Percentiles rank a stretch among this genome's conserved stretches.
Evolutionary conservation across 163 green algal genomes (phyloP).

Genomic region (Scenedesmus sp.): DNA sequence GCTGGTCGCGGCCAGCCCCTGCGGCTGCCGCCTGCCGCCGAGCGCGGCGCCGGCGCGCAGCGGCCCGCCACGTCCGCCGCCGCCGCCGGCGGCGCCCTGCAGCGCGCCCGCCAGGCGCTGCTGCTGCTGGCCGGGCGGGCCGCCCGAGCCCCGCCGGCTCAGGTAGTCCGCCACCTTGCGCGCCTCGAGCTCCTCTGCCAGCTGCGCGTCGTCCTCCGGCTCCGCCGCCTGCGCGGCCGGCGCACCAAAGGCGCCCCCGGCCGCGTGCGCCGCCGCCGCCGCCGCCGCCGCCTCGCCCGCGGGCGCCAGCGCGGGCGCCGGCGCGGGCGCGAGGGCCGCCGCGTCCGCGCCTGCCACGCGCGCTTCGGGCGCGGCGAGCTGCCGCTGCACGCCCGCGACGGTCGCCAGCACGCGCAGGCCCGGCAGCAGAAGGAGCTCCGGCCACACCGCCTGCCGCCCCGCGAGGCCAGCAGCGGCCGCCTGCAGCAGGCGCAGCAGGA

Average conservation of each 20-base stretch:
- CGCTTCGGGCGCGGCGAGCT: slow-evolving; percentile 4
- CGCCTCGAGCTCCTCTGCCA: slow-evolving; percentile 19
- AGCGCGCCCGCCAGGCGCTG: not conserved
- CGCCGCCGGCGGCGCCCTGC: not conserved
- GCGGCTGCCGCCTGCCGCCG: slow-evolving; percentile 3
- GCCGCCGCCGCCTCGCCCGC: slow-evolving; percentile 4
- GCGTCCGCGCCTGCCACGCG: not conserved
- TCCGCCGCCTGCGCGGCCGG: not conserved
- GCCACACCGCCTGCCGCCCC: slow-evolving; percentile 2
- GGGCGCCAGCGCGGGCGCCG: not conserved
- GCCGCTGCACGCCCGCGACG: slow-evolving; percentile 24
- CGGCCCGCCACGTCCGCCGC: not conserved
- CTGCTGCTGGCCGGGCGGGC: not conserved
- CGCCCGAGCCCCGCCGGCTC: not conserved
- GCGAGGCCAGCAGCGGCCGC: not conserved
- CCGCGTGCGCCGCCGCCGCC: not conserved
- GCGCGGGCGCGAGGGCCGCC: not conserved
- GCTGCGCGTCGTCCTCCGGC: not conserved
- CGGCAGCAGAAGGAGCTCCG: slow-evolving; percentile 37
- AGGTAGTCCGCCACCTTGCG: slow-evolving; percentile 42
- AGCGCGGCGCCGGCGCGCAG: too few species aligned
- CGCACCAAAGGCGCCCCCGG: not conserved
- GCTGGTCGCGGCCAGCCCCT: not conserved
- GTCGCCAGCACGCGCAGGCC: slow-evolving; percentile 20
- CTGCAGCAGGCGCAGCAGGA: slow-evolving; percentile 32